Evolutionary conservation across 2,329 filamentous ascomycete genomes (phyloP).

Genomic region (Neonectria magnoliae): DNA sequence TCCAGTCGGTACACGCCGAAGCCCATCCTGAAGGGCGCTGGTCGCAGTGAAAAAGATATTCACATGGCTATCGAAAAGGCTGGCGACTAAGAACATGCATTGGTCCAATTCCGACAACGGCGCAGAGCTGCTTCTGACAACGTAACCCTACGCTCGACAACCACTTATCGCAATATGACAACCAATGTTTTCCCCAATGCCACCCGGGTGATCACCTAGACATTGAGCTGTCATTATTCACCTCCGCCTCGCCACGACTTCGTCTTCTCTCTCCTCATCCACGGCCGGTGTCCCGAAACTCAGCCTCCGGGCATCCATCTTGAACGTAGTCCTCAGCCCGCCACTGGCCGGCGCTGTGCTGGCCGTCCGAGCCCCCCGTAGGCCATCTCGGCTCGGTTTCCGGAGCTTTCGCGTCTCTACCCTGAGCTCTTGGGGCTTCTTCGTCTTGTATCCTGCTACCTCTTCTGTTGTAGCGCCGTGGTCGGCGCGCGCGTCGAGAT

Average conservation of each 20-base stretch:
- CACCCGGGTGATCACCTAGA: constrained; percentile 6
- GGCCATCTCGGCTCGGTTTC: constrained; percentile 33
- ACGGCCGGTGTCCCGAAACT: constrained; percentile 14
- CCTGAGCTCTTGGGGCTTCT: constrained; percentile 39
- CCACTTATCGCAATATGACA: constrained; percentile 7
- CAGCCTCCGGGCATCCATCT: constrained; percentile 27
- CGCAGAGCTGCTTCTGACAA: background rate
- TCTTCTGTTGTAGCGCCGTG: constrained; percentile 3
- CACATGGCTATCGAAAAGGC: background rate
- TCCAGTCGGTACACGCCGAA: background rate
- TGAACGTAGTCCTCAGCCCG: constrained; percentile 30
- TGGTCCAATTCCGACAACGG: background rate
- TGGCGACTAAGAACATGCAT: background rate
- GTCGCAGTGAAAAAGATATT: background rate
- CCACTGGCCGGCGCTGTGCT: constrained; percentile 21
- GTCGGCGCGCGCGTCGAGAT: constrained; percentile 13
- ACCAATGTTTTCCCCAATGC: constrained; percentile 15
- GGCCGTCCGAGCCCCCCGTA: constrained; percentile 27
- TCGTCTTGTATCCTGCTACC: constrained; percentile 33
- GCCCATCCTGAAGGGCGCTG: background rate
- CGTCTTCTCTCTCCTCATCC: constrained; percentile 24
- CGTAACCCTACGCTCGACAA: background rate
- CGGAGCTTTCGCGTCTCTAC: constrained; percentile 40
- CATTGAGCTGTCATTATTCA: constrained; percentile 21
- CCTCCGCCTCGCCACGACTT: constrained; percentile 25